Percentiles rank a stretch among this genome's conserved stretches.
phyloP scores from a whole-genome alignment of 1,139 yeast species.

The Yamadazyma buinensis region DNA sequence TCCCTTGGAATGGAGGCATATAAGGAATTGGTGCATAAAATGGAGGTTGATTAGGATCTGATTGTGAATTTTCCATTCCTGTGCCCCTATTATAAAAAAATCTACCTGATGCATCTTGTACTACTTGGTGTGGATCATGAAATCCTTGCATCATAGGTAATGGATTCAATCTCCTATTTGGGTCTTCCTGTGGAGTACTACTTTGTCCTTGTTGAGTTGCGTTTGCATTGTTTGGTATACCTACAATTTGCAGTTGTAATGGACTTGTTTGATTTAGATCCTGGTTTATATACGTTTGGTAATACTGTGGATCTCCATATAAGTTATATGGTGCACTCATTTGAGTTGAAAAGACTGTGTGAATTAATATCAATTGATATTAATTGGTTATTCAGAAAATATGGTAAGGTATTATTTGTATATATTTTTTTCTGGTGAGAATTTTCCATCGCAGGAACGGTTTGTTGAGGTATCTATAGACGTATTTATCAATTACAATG shows the following conservation, averaged over 20 bases:
- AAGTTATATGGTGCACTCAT: conserved; percentile 10
- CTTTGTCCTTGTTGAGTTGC: neutral
- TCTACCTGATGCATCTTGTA: neutral
- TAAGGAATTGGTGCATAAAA: neutral
- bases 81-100: neutral
- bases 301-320: conserved; percentile 9
- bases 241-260: neutral
- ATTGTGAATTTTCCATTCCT: neutral
- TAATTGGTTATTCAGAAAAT: no score
- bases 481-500: conserved; percentile 19
- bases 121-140: neutral
- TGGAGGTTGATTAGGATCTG: neutral
- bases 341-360: neutral
- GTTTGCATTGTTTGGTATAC: no score
- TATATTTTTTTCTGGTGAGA: no score
- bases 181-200: neutral
- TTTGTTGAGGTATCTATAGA: neutral
- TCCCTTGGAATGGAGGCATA: neutral
- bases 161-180: conserved; percentile 6
- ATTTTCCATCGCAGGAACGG: no score
- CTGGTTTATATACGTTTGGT: conserved; percentile 2
- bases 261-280: neutral
- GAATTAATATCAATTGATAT: no score
- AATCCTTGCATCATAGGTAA: conserved; percentile 2
- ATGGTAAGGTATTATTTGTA: no score